phyloP scores from a whole-genome alignment of 2,329 filamentous ascomycete species.

The Xylaria arbuscula region DNA sequence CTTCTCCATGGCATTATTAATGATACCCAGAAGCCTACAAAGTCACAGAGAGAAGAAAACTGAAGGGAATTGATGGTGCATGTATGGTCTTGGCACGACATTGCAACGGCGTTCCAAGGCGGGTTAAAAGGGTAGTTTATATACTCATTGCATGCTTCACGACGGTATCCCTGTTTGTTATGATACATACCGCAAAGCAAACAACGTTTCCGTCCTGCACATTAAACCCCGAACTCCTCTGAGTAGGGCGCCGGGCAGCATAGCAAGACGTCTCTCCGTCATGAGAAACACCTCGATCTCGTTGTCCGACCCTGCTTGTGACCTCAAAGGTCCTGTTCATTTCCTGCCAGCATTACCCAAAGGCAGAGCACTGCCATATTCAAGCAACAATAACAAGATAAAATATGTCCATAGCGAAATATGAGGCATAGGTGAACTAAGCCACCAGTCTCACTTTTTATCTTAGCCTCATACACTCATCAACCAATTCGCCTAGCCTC shows the following conservation, averaged over 20 bases:
- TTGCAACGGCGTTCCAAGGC: slow-evolving; percentile 29
- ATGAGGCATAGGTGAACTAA: slow-evolving; percentile 10
- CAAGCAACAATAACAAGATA: slow-evolving; percentile 26
- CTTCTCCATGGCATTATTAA: slow-evolving; percentile 17
- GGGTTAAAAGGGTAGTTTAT: slow-evolving; percentile 35
- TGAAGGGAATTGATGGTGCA: slow-evolving; percentile 11
- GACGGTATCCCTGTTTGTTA: slow-evolving; percentile 37
- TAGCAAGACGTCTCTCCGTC: slow-evolving; percentile 33
- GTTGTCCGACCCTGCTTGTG: slow-evolving; percentile 13
- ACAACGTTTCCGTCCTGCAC: slow-evolving; percentile 13
- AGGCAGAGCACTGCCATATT: slow-evolving; percentile 26
- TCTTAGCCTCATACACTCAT: slow-evolving; percentile 6
- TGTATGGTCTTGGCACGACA: slow-evolving; percentile 14
- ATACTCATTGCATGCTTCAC: slow-evolving; percentile 36
- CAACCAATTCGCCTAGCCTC: slow-evolving; percentile 10
- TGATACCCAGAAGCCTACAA: slow-evolving; percentile 35
- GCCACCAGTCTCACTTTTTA: slow-evolving; percentile 11
- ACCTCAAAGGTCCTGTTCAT: slow-evolving; percentile 16
- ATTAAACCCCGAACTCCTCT: slow-evolving; percentile 38
- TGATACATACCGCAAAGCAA: slow-evolving; percentile 42
- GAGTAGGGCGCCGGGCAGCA: slow-evolving; percentile 23
- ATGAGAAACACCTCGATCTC: slow-evolving; percentile 23
- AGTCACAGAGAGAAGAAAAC: slow-evolving; percentile 23
- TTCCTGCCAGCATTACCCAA: slow-evolving; percentile 25
- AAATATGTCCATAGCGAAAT: slow-evolving; percentile 12